These are phyloP conservation scores for Pisolithus thermaeus DNA, from an alignment of 1,284 basidiomycete species.

Conservation along the genomic window DNA sequence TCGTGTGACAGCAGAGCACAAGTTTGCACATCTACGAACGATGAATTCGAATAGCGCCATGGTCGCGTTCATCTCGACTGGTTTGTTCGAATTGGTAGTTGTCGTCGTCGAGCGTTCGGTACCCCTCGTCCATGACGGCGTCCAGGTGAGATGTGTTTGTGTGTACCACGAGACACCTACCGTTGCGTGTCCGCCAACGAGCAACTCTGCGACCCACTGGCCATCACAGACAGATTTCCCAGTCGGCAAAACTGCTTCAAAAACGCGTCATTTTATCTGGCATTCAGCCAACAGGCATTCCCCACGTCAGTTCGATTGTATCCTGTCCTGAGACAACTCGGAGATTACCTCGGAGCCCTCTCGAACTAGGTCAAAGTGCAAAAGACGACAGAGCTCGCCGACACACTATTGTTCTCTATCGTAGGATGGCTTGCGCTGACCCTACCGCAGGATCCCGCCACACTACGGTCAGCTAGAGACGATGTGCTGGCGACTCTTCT, in stretches of 20 bases:
- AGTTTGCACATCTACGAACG: constrained; percentile 56
- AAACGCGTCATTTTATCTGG: constrained; percentile 65
- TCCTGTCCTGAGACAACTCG: constrained; percentile 50
- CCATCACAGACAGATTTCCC: background rate
- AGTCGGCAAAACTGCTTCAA: constrained; percentile 2
- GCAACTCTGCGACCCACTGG: background rate
- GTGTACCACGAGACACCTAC: too few species aligned
- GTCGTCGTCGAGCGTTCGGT: too few species aligned
- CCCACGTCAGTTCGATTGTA: constrained; percentile 54
- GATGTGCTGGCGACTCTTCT: constrained; percentile 83
- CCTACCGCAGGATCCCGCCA: constrained; percentile 72
- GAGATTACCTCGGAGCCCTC: constrained; percentile 90
- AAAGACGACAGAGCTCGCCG: constrained; percentile 47
- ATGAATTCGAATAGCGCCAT: constrained; percentile 27
- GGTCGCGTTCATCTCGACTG: too few species aligned
- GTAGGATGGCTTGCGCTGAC: constrained; percentile 93
- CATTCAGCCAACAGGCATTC: constrained; percentile 81
- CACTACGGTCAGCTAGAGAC: constrained; percentile 56
- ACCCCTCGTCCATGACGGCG: too few species aligned
- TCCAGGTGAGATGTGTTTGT: too few species aligned
- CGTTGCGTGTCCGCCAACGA: constrained; percentile 1
- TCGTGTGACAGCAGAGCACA: constrained; percentile 65
- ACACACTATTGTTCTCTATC: constrained; percentile 77
- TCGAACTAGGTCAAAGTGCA: constrained; percentile 86
- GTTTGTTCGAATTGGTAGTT: constrained; percentile 56